Base-by-base conservation (phyloP, 306 rosid genomes). In the Pueraria montana region DNA sequence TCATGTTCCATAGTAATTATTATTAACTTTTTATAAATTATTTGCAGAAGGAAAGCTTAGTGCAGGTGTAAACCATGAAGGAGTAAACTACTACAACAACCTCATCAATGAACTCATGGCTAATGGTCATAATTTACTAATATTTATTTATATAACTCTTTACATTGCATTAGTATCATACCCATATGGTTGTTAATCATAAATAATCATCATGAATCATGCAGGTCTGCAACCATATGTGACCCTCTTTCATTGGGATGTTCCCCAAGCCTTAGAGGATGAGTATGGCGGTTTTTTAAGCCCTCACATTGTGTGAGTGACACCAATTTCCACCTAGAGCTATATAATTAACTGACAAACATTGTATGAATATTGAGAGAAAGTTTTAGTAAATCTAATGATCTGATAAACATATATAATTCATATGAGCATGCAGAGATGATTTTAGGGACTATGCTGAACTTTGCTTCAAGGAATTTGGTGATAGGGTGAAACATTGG, bases 401-500 rank as follows among this genome's bases (percentile, higher is more conserved):
- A 72, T 46, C 30, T 80, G 52, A 80, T 77, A 30, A 63, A 63
- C 45, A 30, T 21, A 13, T 23, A 45, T 12, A 36, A 32, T 52
- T 76, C 14, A 13, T 67, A 18, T 36, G 43, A 70, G 18, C 63
- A 84, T 76, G 82, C 85, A 85, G 95, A 49, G 36, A 80, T 12
- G 89, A 91, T 56, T 93, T 85, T 70, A 26, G 50, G 49, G 93
- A 91, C 46, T 91, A 63, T 34, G 92, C 90, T 30, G 95, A 93
- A 23, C 72, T 93, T 8, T 93, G 97, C 79, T 91, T 85, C 68
- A 87, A 87, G 67, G 87, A 88, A 78, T 92, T 91, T 71, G 93
- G 97, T 9, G 90, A 92, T 46, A 83, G 92, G 13, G 93, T 92
- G 63, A 92, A 89, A 84, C 83, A 86, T 23, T 92, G 97, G 97